A percentile compares a stretch with the other conserved stretches of the same genome.
Conservation (phyloP, 164 flowering plant species). For the Vitis rupestris region DNA sequence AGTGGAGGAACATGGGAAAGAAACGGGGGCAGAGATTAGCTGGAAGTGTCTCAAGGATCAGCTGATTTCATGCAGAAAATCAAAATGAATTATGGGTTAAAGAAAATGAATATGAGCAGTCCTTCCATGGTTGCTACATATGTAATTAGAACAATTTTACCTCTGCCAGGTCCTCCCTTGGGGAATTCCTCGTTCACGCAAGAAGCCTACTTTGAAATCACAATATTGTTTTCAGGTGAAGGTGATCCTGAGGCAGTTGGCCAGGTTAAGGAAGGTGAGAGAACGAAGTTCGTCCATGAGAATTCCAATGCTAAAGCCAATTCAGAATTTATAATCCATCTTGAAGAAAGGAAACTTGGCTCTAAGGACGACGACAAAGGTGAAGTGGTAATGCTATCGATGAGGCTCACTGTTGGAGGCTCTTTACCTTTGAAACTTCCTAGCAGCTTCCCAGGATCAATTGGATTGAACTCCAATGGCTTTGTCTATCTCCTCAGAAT, state of each 20-base stretch:
- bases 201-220: constrained; percentile 90
- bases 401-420: constrained; percentile 61
- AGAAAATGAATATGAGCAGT: constrained; percentile 9
- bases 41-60: constrained; percentile 75
- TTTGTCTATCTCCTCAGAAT: constrained; percentile 75
- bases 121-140: constrained; percentile 22
- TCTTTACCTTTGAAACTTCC: constrained; percentile 50
- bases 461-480: constrained; percentile 75
- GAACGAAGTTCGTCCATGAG: constrained; percentile 53
- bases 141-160: constrained; percentile 56
- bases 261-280: constrained; percentile 49
- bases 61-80: constrained; percentile 81
- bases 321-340: constrained; percentile 34
- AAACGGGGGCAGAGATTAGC: constrained; percentile 40
- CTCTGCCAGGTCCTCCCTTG: constrained; percentile 84
- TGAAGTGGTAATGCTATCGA: constrained; percentile 28
- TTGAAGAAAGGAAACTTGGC: constrained; percentile 36
- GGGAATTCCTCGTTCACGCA: constrained; percentile 74
- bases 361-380: constrained; percentile 25
- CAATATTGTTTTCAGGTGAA: constrained; percentile 25
- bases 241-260: constrained; percentile 17
- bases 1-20: constrained; percentile 36
- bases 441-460: constrained; percentile 71
- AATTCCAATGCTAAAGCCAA: constrained; percentile 19
- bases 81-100: constrained; percentile 48